A percentile compares a stretch with the other conserved stretches of the same genome.
Conservation (phyloP, 2,329 filamentous ascomycete species). For the Aaosphaeria pasadenensis region DNA sequence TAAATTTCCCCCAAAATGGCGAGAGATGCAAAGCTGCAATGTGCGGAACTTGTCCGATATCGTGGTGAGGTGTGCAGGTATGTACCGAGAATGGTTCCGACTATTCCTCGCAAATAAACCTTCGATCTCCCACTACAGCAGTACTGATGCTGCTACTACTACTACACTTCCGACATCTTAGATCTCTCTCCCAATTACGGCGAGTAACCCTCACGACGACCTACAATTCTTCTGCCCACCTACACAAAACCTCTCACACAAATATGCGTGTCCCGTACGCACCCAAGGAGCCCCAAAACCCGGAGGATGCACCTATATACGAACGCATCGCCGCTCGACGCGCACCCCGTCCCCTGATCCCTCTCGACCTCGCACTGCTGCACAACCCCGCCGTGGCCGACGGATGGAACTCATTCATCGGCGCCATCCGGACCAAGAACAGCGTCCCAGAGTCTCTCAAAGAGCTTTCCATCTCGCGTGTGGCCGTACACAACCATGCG, state of each 20-base stretch:
- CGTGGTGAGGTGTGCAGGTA: too few relatives aligned
- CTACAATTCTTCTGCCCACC: background rate
- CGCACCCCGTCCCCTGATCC: conserved; percentile 51
- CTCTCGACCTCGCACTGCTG: conserved; percentile 55
- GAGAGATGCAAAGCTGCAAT: too few relatives aligned
- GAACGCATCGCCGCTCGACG: conserved; percentile 53
- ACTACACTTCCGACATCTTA: too few relatives aligned
- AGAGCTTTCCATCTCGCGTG: conserved; percentile 76
- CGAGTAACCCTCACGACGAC: too few relatives aligned
- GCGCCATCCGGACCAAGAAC: conserved; percentile 55
- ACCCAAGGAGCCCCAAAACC: conserved; percentile 44
- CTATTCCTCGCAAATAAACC: too few relatives aligned
- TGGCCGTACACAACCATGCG: conserved; percentile 78
- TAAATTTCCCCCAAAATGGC: too few relatives aligned
- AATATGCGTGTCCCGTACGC: conserved; percentile 58
- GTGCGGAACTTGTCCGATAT: too few relatives aligned
- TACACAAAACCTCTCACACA: conserved; percentile 5
- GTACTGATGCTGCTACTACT: too few relatives aligned
- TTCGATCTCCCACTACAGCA: too few relatives aligned
- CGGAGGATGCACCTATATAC: conserved; percentile 50
- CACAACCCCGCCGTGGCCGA: conserved; percentile 56
- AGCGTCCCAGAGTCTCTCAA: conserved; percentile 53
- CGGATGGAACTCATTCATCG: conserved; percentile 60
- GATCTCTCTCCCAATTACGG: too few relatives aligned
- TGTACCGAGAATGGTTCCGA: too few relatives aligned